phyloP scores from a whole-genome alignment of 805 yeast genomes.

The Yarrowia sp. region DNA sequence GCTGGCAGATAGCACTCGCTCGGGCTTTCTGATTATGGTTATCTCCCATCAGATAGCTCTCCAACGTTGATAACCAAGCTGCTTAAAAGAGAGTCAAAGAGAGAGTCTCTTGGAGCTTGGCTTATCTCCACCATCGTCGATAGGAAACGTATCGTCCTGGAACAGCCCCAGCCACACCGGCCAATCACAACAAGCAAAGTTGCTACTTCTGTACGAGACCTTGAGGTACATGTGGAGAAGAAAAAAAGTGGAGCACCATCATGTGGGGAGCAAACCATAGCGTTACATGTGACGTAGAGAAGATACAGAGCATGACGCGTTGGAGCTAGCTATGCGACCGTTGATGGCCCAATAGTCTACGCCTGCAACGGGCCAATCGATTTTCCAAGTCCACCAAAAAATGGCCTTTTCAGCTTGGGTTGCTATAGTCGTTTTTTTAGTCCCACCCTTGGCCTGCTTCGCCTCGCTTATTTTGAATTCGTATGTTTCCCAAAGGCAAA shows the following conservation, averaged over 20 bases:
- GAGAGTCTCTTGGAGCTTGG: not conserved
- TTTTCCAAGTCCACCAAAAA: not conserved
- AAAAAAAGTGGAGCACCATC: constrained; percentile 3
- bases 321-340: not conserved
- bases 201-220: not conserved
- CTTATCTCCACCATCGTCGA: not conserved
- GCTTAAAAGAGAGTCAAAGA: not conserved
- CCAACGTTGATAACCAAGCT: constrained; percentile 9
- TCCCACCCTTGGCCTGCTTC: constrained; percentile 3
- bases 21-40: constrained; percentile 12
- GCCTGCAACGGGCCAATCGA: not conserved
- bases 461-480: constrained; percentile 33
- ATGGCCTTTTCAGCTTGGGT: no score
- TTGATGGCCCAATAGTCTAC: not conserved
- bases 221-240: not conserved
- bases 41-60: constrained; percentile 1
- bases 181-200: not conserved
- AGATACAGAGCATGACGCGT: not conserved
- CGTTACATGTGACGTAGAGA: constrained; percentile 8
- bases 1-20: constrained; percentile 12
- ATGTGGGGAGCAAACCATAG: constrained; percentile 19
- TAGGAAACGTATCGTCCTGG: not conserved
- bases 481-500: constrained; percentile 20
- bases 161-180: no score
- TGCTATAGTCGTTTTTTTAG: constrained; percentile 11